A percentile compares a stretch with the other conserved stretches of the same genome.
These are phyloP conservation scores for Phytophthora nicotianae DNA, from an alignment of 352 stramenopile genomes.

Conservation along the genomic window DNA sequence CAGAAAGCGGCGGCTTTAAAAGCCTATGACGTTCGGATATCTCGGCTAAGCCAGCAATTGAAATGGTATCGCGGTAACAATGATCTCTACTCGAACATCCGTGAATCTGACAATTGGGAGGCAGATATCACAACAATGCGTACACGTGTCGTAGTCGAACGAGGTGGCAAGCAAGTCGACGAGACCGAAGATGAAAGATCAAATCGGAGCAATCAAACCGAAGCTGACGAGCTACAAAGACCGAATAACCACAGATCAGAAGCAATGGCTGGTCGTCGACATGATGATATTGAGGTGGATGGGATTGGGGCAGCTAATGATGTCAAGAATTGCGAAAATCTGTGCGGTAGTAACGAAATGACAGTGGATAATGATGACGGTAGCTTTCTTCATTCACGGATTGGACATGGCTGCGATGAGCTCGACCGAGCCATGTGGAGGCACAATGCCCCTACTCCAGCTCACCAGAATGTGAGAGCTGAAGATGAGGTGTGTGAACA, in stretches of 20 bases:
- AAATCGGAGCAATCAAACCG: not conserved
- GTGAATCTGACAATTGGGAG: conserved; percentile 2
- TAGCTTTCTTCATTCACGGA: not conserved
- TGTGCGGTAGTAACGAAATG: too few relatives aligned
- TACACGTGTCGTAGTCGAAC: conserved; percentile 1
- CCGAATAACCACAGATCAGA: not conserved
- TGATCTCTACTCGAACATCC: not conserved
- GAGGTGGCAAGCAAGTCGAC: not conserved
- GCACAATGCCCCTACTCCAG: not conserved
- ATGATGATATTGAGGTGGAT: not conserved
- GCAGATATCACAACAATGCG: not conserved
- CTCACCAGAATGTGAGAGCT: not conserved
- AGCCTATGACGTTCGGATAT: not conserved
- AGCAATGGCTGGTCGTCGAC: not conserved
- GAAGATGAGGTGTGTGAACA: conserved; percentile 11
- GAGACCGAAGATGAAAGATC: not conserved
- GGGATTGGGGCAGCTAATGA: not conserved
- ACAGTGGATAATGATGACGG: not conserved
- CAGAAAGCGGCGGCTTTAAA: too few relatives aligned
- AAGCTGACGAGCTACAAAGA: not conserved
- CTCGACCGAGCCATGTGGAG: conserved; percentile 9
- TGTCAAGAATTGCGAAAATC: not conserved
- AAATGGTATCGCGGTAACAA: conserved; percentile 9
- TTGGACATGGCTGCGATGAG: not conserved
- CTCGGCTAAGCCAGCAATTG: not conserved